These are phyloP conservation scores for Proliferodiscus dingleyae DNA, from an alignment of 2,329 filamentous ascomycete genomes.

Conservation along the genomic window DNA sequence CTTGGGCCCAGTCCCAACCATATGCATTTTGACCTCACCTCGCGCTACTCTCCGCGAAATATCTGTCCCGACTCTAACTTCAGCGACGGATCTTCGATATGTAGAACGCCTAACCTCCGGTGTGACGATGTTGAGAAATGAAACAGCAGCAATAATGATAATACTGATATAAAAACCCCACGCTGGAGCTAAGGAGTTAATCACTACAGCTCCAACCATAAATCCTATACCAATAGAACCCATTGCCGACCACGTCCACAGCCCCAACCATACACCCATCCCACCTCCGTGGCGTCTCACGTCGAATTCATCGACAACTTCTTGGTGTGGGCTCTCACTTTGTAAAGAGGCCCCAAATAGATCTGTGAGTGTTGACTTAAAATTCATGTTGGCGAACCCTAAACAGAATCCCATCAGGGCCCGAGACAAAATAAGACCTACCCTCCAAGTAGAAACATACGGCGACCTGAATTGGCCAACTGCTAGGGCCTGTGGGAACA, in stretches of 20 bases:
- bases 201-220: slow-evolving; percentile 64
- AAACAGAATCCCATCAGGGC: slow-evolving; percentile 63
- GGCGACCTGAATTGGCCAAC: slow-evolving; percentile 54
- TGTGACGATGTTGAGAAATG: slow-evolving; percentile 65
- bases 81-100: slow-evolving; percentile 62
- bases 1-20: slow-evolving; percentile 63
- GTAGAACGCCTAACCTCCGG: slow-evolving; percentile 68
- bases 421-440: slow-evolving; percentile 58
- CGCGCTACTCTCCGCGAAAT: slow-evolving; percentile 57
- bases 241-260: slow-evolving; percentile 75
- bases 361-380: slow-evolving; percentile 65
- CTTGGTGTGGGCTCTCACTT: slow-evolving; percentile 67
- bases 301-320: slow-evolving; percentile 62
- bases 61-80: slow-evolving; percentile 51
- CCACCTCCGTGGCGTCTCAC: slow-evolving; percentile 71
- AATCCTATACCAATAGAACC: slow-evolving; percentile 69
- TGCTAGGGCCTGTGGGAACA: slow-evolving; percentile 70
- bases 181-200: slow-evolving; percentile 56
- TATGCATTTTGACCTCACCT: slow-evolving; percentile 73
- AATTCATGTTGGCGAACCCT: slow-evolving; percentile 75
- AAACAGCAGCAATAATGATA: slow-evolving; percentile 57
- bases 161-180: slow-evolving; percentile 76
- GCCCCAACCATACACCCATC: slow-evolving; percentile 72
- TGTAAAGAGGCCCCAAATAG: slow-evolving; percentile 73
- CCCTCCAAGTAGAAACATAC: slow-evolving; percentile 50